Conservation (phyloP, 2,329 filamentous ascomycete genomes). For the Colletotrichum horii region DNA sequence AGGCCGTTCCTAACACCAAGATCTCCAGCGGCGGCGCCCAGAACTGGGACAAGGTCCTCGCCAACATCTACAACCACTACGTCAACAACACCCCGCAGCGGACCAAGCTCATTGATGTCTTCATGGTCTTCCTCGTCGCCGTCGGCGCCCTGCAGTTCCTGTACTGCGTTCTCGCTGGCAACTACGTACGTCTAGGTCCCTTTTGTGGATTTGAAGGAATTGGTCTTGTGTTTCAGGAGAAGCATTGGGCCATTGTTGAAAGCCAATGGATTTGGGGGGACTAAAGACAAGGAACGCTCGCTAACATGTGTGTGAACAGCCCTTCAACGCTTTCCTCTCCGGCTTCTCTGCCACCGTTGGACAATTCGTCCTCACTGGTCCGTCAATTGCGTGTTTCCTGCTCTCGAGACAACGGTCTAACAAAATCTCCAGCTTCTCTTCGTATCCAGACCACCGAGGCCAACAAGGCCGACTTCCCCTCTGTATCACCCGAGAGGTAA, state of each 20-base stretch:
- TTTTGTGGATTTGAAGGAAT: background rate
- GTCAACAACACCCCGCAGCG: slow-evolving; percentile 82
- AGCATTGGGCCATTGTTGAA: background rate
- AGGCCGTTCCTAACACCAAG: slow-evolving; percentile 21
- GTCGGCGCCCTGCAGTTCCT: slow-evolving; percentile 91
- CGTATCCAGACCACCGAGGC: slow-evolving; percentile 90
- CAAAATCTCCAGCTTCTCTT: slow-evolving; percentile 61
- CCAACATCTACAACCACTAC: slow-evolving; percentile 80
- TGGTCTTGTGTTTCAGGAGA: background rate
- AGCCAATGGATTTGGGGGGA: no score
- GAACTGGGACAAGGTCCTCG: slow-evolving; percentile 64
- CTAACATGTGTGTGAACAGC: slow-evolving; percentile 58
- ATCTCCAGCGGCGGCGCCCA: slow-evolving; percentile 20
- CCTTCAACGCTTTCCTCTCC: slow-evolving; percentile 97
- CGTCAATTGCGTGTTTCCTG: slow-evolving; percentile 29
- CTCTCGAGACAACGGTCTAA: background rate
- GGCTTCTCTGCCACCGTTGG: slow-evolving; percentile 95
- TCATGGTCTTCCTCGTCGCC: slow-evolving; percentile 84
- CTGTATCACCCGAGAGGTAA: slow-evolving; percentile 81
- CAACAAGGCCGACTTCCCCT: slow-evolving; percentile 79
- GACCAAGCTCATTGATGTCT: slow-evolving; percentile 89
- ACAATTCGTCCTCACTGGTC: slow-evolving; percentile 95
- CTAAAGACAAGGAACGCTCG: background rate
- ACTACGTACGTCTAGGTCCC: slow-evolving; percentile 72
- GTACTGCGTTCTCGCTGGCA: slow-evolving; percentile 90